phyloP scores from a whole-genome alignment of 345 rosid species.

The Combretum micranthum region DNA sequence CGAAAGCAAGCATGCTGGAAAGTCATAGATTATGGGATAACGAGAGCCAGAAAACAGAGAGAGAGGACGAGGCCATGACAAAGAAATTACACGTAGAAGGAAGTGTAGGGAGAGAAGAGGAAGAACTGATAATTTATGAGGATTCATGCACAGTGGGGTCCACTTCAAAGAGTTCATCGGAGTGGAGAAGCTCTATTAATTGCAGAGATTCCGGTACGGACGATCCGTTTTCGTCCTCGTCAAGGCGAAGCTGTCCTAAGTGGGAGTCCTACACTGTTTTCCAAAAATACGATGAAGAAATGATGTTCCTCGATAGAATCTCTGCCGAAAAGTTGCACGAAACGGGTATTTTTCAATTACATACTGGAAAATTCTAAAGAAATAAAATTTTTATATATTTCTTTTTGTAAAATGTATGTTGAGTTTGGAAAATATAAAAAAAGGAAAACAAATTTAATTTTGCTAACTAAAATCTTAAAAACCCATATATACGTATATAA shows the following conservation, averaged over 20 bases:
- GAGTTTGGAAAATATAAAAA: too few relatives aligned
- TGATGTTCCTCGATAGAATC: constrained; percentile 74
- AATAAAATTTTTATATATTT: too few relatives aligned
- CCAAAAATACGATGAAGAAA: constrained; percentile 95
- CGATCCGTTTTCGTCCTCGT: constrained; percentile 93
- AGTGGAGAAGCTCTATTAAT: constrained; percentile 91
- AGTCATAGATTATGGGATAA: neutral
- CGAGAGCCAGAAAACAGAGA: neutral
- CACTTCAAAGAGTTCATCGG: constrained; percentile 96
- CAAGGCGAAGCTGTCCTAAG: constrained; percentile 85
- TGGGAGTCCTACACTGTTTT: constrained; percentile 98
- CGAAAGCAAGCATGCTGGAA: neutral
- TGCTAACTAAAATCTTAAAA: too few relatives aligned
- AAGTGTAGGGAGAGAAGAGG: neutral
- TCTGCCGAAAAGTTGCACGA: constrained; percentile 92
- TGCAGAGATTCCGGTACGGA: constrained; percentile 59
- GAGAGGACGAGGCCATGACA: constrained; percentile 1
- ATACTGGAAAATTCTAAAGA: too few relatives aligned
- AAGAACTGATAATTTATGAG: constrained; percentile 39
- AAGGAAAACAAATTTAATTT: too few relatives aligned
- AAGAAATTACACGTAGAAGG: neutral
- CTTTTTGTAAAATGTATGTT: too few relatives aligned
- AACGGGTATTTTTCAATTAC: too few relatives aligned
- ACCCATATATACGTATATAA: too few relatives aligned
- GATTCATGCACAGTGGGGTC: constrained; percentile 84